Conservation (phyloP, 148 eudicot genomes). For the Diospyros lotus region DNA sequence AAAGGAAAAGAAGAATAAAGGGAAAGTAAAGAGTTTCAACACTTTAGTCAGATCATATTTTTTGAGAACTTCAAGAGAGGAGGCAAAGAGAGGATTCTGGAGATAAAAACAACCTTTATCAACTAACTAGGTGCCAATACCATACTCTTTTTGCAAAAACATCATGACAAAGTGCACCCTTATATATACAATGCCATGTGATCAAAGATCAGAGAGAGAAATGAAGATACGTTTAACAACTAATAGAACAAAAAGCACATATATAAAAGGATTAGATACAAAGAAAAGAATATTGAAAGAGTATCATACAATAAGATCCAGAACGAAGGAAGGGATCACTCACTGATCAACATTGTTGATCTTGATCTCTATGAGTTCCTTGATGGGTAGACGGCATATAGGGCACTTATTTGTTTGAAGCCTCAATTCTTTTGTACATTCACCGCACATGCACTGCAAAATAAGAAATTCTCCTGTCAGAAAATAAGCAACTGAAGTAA, state of each 20-base stretch:
- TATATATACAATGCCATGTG: conserved; percentile 1
- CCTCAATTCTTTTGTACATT: conserved; percentile 63
- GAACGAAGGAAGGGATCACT: conserved; percentile 12
- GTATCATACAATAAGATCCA: conserved; percentile 15
- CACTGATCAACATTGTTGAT: conserved; percentile 23
- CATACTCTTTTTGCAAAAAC: background rate
- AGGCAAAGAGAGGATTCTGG: background rate
- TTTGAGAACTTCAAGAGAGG: background rate
- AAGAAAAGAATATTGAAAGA: conserved; percentile 2
- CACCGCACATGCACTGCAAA: conserved; percentile 68
- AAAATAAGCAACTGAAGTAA: background rate
- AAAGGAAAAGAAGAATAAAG: background rate
- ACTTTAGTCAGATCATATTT: background rate
- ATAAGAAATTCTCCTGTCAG: background rate
- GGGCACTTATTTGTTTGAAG: conserved; percentile 68
- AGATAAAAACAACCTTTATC: too few relatives aligned
- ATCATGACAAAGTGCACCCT: background rate
- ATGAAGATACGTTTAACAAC: background rate
- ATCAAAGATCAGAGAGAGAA: background rate
- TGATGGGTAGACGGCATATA: conserved; percentile 57
- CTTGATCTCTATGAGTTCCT: conserved; percentile 61
- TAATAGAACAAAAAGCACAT: conserved; percentile 1
- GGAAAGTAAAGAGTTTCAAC: conserved; percentile 2
- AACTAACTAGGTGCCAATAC: background rate
- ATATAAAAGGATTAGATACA: conserved; percentile 20